phyloP scores from a whole-genome alignment of 805 yeast species.

The Metschnikowia matae region DNA sequence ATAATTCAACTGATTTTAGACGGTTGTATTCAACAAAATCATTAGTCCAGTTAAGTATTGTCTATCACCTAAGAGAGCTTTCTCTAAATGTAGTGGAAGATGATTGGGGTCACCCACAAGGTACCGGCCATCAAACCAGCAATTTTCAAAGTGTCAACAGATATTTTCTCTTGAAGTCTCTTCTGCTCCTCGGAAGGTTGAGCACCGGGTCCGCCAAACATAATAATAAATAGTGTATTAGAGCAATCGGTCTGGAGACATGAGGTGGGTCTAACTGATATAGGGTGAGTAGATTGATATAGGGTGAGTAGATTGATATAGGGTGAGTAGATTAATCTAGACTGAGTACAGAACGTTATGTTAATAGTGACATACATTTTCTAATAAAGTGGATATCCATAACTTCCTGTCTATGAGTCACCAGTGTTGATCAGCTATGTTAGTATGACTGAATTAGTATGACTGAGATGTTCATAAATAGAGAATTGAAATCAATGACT shows the following conservation, averaged over 20 bases:
- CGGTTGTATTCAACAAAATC: background rate
- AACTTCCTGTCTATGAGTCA: too few species aligned
- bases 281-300: too few species aligned
- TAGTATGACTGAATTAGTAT: too few species aligned
- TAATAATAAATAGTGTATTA: slow-evolving; percentile 9
- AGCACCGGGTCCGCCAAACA: slow-evolving; percentile 50
- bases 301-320: too few species aligned
- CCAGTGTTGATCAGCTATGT: too few species aligned
- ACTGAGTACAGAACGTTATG: too few species aligned
- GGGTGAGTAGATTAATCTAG: too few species aligned
- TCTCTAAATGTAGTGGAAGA: slow-evolving; percentile 50
- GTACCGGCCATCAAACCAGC: slow-evolving; percentile 65
- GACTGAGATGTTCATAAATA: too few species aligned
- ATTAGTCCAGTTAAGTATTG: background rate
- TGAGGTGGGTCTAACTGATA: too few species aligned
- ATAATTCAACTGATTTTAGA: background rate
- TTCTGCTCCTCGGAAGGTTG: slow-evolving; percentile 59
- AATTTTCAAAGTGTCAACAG: slow-evolving; percentile 52
- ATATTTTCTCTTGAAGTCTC: slow-evolving; percentile 59
- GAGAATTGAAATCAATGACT: too few species aligned
- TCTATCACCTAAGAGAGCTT: slow-evolving; percentile 29
- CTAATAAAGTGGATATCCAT: too few species aligned
- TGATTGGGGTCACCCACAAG: slow-evolving; percentile 56
- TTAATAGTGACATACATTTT: too few species aligned
- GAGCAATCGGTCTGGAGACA: background rate